Evolutionary conservation across 2,329 filamentous ascomycete species (phyloP), one percentile per base, ranked within the genome.

Genomic region (Sarocladium brachiariae): DNA sequence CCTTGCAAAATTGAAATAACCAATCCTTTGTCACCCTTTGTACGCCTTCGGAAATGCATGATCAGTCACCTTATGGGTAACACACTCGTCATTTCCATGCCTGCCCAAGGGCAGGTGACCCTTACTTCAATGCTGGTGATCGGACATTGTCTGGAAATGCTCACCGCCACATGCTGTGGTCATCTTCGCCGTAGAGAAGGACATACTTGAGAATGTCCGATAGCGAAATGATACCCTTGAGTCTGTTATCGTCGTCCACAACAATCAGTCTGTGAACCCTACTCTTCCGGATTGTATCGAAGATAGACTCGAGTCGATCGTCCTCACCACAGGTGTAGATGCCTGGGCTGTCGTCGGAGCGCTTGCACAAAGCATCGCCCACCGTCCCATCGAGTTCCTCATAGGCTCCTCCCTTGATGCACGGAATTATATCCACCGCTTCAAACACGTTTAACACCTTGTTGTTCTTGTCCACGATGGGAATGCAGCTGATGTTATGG

Each of bases 201-300:
- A 96, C 89, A 65, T 99, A 96, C 62, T 95, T 90, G 58, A 99
- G 79, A 57, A 99, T 96, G 69, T 99, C 93, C 53, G 92, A 97
- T 50, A 99, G 75, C 6, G 91, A 96, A 53, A 99, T 83, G 51
- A 99, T 82, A 43, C 93, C 93, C 65, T 86, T 87, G 51, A 99
- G 80, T 58, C 84, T 83, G 64, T 84, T 89, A 49, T 91, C 80
- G 57, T 96, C 90, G 66, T 99, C 91, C 52, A 99, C 88, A 46
- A 99, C 86, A 51, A 97, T 85, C 56, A 99, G 76, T 55, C 93
- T 81, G 69, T 99, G 93, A 24, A 99, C 92, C 54, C 95, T 81
- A 41, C 91, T 96, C 70, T 92, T 95, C 58, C 92, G 87, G 58
- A 99, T 88, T 1, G 93, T 97, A 66, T 96, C 91, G 65, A 97